Percentiles rank a stretch among this genome's conserved stretches.
phyloP scores from a whole-genome alignment of 2,329 filamentous ascomycete genomes.

The Hypoxylon sp. region DNA sequence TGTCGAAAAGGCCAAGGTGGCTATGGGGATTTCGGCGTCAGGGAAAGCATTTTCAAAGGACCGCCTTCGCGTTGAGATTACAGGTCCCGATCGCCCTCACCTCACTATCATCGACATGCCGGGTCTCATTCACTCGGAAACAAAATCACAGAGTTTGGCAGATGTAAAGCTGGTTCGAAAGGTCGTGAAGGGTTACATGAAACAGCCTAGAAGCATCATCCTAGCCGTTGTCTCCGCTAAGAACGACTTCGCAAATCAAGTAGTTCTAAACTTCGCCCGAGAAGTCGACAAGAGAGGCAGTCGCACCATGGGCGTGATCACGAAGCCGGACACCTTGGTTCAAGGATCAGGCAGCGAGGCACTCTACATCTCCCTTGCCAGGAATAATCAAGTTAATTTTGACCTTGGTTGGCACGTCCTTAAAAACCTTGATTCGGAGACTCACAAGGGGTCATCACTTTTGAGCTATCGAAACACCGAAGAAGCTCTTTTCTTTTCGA shows the following conservation, averaged over 20 bases:
- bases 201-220: slow-evolving; percentile 69
- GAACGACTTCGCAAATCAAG: slow-evolving; percentile 71
- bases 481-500: slow-evolving; percentile 62
- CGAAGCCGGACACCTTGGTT: slow-evolving; percentile 62
- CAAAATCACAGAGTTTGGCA: slow-evolving; percentile 61
- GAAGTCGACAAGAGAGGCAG: slow-evolving; percentile 52
- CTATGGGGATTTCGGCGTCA: slow-evolving; percentile 64
- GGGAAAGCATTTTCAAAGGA: slow-evolving; percentile 62
- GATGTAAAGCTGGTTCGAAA: slow-evolving; percentile 63
- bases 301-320: slow-evolving; percentile 67
- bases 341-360: slow-evolving; percentile 59
- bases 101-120: slow-evolving; percentile 73
- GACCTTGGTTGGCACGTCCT: slow-evolving; percentile 69
- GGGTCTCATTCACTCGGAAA: slow-evolving; percentile 67
- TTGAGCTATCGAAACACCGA: slow-evolving; percentile 56
- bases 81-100: slow-evolving; percentile 64
- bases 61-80: slow-evolving; percentile 64
- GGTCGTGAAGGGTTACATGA: slow-evolving; percentile 70
- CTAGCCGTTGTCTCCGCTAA: slow-evolving; percentile 71
- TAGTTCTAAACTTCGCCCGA: slow-evolving; percentile 67
- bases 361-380: slow-evolving; percentile 59
- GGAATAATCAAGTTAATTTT: slow-evolving; percentile 64
- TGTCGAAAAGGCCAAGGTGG: slow-evolving; percentile 58
- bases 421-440: slow-evolving; percentile 62
- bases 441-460: slow-evolving; percentile 48